These are phyloP conservation scores for Saccharata proteae DNA, from an alignment of 2,329 filamentous ascomycete species.

Conservation along the genomic window DNA sequence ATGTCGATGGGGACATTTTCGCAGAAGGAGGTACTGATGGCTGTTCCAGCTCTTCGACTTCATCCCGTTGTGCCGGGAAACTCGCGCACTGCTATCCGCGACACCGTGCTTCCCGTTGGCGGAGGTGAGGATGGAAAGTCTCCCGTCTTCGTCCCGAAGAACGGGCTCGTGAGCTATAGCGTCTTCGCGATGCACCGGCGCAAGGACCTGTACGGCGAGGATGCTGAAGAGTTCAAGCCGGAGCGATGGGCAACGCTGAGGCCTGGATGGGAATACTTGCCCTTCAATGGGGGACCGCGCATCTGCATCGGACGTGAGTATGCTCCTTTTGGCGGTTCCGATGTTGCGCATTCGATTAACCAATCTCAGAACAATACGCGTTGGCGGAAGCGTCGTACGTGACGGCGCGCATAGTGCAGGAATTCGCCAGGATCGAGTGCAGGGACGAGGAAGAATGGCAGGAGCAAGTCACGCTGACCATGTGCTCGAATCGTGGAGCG, in stretches of 20 bases:
- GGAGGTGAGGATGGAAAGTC: constrained; percentile 36
- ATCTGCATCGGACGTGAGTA: constrained; percentile 21
- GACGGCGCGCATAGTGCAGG: constrained; percentile 3
- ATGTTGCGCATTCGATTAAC: not conserved
- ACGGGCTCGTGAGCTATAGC: constrained; percentile 31
- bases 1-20: too few species aligned
- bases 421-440: not conserved
- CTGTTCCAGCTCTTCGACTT: constrained; percentile 37
- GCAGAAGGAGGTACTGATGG: too few species aligned
- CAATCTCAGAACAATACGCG: constrained; percentile 2
- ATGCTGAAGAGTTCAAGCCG: constrained; percentile 37
- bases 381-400: constrained; percentile 7
- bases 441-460: constrained; percentile 2
- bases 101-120: constrained; percentile 39
- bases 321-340: not conserved
- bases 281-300: constrained; percentile 26
- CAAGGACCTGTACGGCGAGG: constrained; percentile 37
- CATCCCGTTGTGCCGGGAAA: constrained; percentile 45
- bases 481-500: constrained; percentile 3
- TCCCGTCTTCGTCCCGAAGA: constrained; percentile 39
- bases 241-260: constrained; percentile 33
- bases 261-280: constrained; percentile 26
- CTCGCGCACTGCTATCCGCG: constrained; percentile 33
- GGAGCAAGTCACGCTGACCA: constrained; percentile 5
- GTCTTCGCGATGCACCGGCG: constrained; percentile 40